Base-by-base conservation (phyloP, 345 rosid genomes). In the Rubroshorea leprosula region DNA sequence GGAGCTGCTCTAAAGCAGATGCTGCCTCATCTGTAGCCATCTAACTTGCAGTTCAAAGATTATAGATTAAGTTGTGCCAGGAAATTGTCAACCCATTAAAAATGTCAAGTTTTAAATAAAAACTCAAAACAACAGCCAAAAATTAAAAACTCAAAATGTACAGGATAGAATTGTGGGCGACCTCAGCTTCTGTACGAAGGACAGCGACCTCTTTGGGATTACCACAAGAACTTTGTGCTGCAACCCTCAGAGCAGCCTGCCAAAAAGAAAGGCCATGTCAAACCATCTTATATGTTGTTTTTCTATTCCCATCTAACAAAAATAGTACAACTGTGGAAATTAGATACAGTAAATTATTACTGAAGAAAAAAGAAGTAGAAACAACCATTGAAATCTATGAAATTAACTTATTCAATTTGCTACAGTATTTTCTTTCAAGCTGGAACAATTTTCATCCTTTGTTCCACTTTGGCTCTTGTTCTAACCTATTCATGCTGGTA, bases 121-220 rank as follows among this genome's bases (percentile, higher is more conserved):
- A 60, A 23, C 20, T 12, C 52, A 22, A 49, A 64, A 63, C 61
- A 71, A n/a, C n/a, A n/a, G n/a, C n/a, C n/a, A n/a, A n/a, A n/a
- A n/a, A n/a, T n/a, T n/a, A n/a, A n/a, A n/a, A n/a, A n/a, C n/a
- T n/a, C n/a, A n/a, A n/a, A n/a, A n/a, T n/a, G n/a, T 45, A 53
- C 54, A 46, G 54, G 48, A 66, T 43, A 23, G 17, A 68, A 29
- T 20, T 69, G 58, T 27, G 18, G 44, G 58, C 50, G 78, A 90
- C 97, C 97, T 90, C 86, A 58, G 83, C 87, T 68, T 90, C 95
- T 31, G 77, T 67, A 57, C 50, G 78, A 63, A 86, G 90, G 63
- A 82, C 72, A 18, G 81, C 65, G 50, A 88, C 69, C 47, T 78
- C 78, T 65, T 66, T 83, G 11, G 68, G 68, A 68, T 49, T 78